Percentiles rank a stretch among this genome's conserved stretches.
phyloP scores from a whole-genome alignment of 176 grass and related monocot species.

The Saccharum spontaneum region DNA sequence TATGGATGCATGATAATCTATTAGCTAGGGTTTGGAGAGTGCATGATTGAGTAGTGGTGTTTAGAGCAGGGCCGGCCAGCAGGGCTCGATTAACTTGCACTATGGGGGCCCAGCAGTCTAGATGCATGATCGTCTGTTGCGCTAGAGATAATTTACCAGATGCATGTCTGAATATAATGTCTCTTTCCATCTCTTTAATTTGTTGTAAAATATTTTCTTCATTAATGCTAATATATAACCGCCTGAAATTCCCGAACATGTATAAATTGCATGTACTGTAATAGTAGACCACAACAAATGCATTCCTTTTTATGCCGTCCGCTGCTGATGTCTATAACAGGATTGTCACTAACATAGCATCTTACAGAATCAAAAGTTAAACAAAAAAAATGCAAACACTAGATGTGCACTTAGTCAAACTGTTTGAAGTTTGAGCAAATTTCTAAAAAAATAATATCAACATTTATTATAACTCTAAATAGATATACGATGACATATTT shows the following conservation, averaged over 20 bases:
- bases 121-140: neutral
- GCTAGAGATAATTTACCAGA: neutral
- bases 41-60: slow-evolving; percentile 11
- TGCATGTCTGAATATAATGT: neutral
- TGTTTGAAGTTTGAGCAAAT: too few species aligned
- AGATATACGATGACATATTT: too few species aligned
- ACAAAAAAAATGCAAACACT: too few species aligned
- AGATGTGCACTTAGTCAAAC: too few species aligned
- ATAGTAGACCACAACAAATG: too few species aligned
- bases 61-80: neutral
- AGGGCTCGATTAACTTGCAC: neutral
- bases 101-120: neutral
- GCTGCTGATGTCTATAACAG: too few species aligned
- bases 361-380: too few species aligned
- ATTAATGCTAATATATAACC: neutral
- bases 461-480: too few species aligned
- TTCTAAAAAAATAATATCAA: too few species aligned
- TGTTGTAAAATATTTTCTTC: neutral
- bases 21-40: slow-evolving; percentile 12
- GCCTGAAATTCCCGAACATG: neutral
- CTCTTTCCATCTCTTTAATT: neutral
- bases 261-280: neutral
- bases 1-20: neutral
- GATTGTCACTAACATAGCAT: too few species aligned
- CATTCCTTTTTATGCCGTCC: too few species aligned